phyloP scores from a whole-genome alignment of 2,329 filamentous ascomycete genomes.

The Sphaerulina populicola region DNA sequence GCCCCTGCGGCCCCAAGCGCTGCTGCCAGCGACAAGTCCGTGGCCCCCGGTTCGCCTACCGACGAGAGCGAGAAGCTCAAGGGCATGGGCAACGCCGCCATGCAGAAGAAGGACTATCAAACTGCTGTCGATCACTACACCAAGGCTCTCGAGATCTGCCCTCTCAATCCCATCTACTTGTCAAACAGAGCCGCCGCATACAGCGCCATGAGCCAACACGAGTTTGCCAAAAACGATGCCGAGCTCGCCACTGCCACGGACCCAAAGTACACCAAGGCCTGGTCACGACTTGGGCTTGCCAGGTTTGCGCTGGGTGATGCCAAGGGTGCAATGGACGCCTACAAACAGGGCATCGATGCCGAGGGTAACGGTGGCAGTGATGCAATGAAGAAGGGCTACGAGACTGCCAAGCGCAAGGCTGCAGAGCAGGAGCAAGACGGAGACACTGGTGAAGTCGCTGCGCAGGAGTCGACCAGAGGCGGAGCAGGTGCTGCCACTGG shows the following conservation, averaged over 20 bases:
- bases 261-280: slow-evolving; percentile 92
- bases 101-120: slow-evolving; percentile 86
- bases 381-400: slow-evolving; percentile 93
- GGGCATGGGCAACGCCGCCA: slow-evolving; percentile 83
- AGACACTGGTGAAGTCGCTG: slow-evolving; percentile 34
- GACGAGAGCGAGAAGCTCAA: slow-evolving; percentile 83
- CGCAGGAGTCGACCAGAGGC: slow-evolving; percentile 24
- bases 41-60: slow-evolving; percentile 41
- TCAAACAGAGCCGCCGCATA: slow-evolving; percentile 95
- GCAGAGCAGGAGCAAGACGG: slow-evolving; percentile 60
- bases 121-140: slow-evolving; percentile 80
- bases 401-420: slow-evolving; percentile 82
- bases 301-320: slow-evolving; percentile 86
- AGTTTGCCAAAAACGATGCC: slow-evolving; percentile 74
- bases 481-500: slow-evolving; percentile 29
- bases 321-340: slow-evolving; percentile 88
- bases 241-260: slow-evolving; percentile 83
- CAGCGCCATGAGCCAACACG: slow-evolving; percentile 75
- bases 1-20: slow-evolving; percentile 38
- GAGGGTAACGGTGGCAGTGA: slow-evolving; percentile 92
- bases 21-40: slow-evolving; percentile 42
- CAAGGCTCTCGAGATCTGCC: slow-evolving; percentile 70
- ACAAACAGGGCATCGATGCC: slow-evolving; percentile 82
- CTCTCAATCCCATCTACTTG: slow-evolving; percentile 88
- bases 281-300: slow-evolving; percentile 86